phyloP scores from a whole-genome alignment of 1,284 basidiomycete genomes.

The Tilletia caries region DNA sequence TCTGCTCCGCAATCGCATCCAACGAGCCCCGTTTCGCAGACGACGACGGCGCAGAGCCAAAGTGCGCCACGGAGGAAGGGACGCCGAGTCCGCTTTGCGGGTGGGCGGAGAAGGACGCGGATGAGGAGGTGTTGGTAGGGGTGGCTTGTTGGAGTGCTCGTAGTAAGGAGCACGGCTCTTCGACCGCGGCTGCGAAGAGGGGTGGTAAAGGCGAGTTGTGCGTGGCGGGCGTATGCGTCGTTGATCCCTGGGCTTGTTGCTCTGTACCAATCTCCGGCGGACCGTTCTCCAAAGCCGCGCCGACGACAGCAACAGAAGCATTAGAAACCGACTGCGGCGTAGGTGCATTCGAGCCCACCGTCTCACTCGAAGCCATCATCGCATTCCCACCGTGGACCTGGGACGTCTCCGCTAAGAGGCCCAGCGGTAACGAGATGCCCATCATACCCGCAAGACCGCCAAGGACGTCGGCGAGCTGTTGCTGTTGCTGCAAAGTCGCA shows the following conservation, averaged over 20 bases:
- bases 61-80: neutral
- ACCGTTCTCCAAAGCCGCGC: too few relatives aligned
- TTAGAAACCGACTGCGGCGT: neutral
- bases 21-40: neutral
- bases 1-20: conserved; percentile 8
- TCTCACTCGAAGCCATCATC: too few relatives aligned
- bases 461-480: neutral
- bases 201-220: neutral
- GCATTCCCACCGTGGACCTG: neutral
- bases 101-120: neutral
- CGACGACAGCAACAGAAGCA: neutral
- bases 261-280: too few relatives aligned
- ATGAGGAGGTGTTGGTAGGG: neutral
- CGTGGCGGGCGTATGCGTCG: too few relatives aligned
- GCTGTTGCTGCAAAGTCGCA: too few relatives aligned
- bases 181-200: too few relatives aligned
- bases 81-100: too few relatives aligned
- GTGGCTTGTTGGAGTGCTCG: neutral
- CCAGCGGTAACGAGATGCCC: neutral
- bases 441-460: neutral
- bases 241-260: too few relatives aligned
- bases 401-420: neutral
- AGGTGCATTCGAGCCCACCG: neutral
- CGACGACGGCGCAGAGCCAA: neutral
- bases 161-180: too few relatives aligned